Base-by-base conservation (phyloP, 140 eudicot species). In the Anethum foeniculum region DNA sequence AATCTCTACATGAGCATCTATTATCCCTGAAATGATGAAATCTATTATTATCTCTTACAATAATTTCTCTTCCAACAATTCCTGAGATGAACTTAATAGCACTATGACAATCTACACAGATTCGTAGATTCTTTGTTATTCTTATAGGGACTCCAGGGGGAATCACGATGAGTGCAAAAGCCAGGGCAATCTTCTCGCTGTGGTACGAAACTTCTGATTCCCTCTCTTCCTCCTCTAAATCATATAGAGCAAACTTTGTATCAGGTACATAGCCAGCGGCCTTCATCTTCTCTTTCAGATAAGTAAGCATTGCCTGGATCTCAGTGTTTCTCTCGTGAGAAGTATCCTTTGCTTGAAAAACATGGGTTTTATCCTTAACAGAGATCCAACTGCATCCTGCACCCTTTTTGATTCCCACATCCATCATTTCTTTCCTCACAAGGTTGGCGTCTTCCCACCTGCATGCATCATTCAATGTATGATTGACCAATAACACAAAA, bases 371-470 rank as follows among this genome's bases (percentile, higher is more conserved):
- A 38, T 90, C 87, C 86, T 91, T 89, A 0, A 89, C 88, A 0
- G 93, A 80, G 76, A 93, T 90, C 98, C 97, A 91, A 79, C 98
- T 91, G 80, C 75, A 87, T 30, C 98, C 98, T 6, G 90, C 85
- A 18, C 89, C 90, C 77, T 93, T 93, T 81, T 88, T 91, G 75
- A 91, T 89, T 60, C 94, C 96, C 11, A 86, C 90, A 41, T 88
- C 91, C 85, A 88, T 91, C 98, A 93, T 91, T 78, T 91, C 97
- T 89, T 83, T 76, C 83, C 97, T 82, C n/a, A 91, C 93, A 23
- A 86, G 82, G 81, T 88, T 89, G 28, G 97, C 95, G 41, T 93
- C 97, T 52, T 91, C 91, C 98, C 98, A 93, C 88, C 95, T 90
- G 85, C 78, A 82, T 73, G 56, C 19, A 75, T 14, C 48, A 27